Percentiles rank a stretch among this genome's conserved stretches.
phyloP scores from a whole-genome alignment of 768 basidiomycete genomes.

The Auricularia auricula-judae region DNA sequence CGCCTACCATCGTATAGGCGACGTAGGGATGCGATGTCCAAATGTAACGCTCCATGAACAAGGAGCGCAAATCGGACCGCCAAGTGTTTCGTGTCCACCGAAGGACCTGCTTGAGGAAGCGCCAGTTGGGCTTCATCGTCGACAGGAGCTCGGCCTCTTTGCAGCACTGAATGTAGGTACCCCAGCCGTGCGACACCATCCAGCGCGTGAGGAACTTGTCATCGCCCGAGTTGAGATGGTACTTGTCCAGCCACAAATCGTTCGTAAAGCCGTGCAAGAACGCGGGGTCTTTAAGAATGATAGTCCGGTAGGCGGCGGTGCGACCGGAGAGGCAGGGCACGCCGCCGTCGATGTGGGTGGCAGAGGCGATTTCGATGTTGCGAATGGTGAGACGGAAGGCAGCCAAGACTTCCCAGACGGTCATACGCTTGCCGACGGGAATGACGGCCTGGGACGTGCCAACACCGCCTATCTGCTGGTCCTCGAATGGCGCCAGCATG shows the following conservation, averaged over 20 bases:
- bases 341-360: constrained; percentile 89
- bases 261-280: constrained; percentile 90
- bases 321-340: constrained; percentile 86
- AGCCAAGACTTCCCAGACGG: constrained; percentile 91
- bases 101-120: constrained; percentile 87
- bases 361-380: constrained; percentile 83
- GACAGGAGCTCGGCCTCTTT: constrained; percentile 68
- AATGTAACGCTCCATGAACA: constrained; percentile 80
- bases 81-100: constrained; percentile 94
- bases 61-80: constrained; percentile 77
- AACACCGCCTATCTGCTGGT: constrained; percentile 86
- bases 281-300: constrained; percentile 90
- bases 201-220: constrained; percentile 92
- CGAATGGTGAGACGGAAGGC: constrained; percentile 88
- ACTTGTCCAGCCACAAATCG: constrained; percentile 88
- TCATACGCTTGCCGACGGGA: constrained; percentile 65
- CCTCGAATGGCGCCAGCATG: constrained; percentile 86
- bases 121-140: constrained; percentile 96
- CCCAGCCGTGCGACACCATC: constrained; percentile 96
- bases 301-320: constrained; percentile 87
- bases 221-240: constrained; percentile 89
- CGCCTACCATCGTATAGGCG: constrained; percentile 73
- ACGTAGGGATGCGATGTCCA: constrained; percentile 83
- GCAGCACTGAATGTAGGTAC: constrained; percentile 84
- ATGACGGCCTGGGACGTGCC: constrained; percentile 87